Conservation (phyloP, 2,329 filamentous ascomycete genomes). For the Allantophomopsis cytisporea region DNA sequence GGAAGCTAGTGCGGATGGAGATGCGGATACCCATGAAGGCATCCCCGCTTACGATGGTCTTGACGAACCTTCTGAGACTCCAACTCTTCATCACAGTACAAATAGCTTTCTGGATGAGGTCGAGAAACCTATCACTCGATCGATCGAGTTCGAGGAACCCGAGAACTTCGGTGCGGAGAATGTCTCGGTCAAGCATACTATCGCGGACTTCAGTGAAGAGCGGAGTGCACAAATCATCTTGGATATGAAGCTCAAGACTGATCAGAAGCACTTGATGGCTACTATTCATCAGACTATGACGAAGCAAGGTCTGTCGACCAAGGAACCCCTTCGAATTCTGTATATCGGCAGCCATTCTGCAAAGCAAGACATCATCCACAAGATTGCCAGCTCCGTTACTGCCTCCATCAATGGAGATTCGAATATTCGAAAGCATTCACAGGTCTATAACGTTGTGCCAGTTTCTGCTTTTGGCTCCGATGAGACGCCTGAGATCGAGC, state of each 20-base stretch:
- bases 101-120: slow-evolving; percentile 13
- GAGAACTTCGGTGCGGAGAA: slow-evolving; percentile 21
- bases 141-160: slow-evolving; percentile 32
- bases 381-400: slow-evolving; percentile 33
- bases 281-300: slow-evolving; percentile 35
- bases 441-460: slow-evolving; percentile 36
- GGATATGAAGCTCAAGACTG: slow-evolving; percentile 17
- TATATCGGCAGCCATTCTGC: slow-evolving; percentile 30
- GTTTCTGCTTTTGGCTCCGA: slow-evolving; percentile 32
- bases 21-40: slow-evolving; percentile 6
- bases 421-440: slow-evolving; percentile 20
- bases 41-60: slow-evolving; percentile 10
- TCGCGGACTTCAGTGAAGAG: slow-evolving; percentile 26
- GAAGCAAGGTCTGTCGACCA: slow-evolving; percentile 26
- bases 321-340: slow-evolving; percentile 32
- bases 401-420: slow-evolving; percentile 21
- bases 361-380: slow-evolving; percentile 27
- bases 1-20: slow-evolving; percentile 10
- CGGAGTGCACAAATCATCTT: slow-evolving; percentile 22
- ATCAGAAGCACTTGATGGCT: slow-evolving; percentile 23
- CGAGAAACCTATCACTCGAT: slow-evolving; percentile 15
- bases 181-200: slow-evolving; percentile 31
- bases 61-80: slow-evolving; percentile 13
- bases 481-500: slow-evolving; percentile 32
- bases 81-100: slow-evolving; percentile 17